phyloP scores from a whole-genome alignment of 352 stramenopile genomes.

The Pythium guiyangense region DNA sequence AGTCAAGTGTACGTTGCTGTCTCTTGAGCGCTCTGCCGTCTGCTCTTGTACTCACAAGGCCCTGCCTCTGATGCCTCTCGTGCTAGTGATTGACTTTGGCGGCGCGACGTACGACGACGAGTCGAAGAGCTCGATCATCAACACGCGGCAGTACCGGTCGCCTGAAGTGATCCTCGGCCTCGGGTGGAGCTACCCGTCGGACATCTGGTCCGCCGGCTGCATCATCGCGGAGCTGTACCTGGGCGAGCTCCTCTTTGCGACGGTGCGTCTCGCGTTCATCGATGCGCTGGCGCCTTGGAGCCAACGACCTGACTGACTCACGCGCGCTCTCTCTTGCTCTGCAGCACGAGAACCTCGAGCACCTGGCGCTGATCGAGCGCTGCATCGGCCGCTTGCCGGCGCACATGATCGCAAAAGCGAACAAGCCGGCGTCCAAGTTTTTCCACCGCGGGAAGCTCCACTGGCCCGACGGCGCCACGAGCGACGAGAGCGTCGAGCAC shows the following conservation, averaged over 20 bases:
- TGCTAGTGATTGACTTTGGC: conserved; percentile 97
- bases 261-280: conserved; percentile 29
- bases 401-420: conserved; percentile 75
- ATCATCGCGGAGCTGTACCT: conserved; percentile 98
- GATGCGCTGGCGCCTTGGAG: background rate
- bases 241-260: conserved; percentile 96
- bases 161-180: conserved; percentile 97
- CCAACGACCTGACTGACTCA: background rate
- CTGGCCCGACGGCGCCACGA: conserved; percentile 57
- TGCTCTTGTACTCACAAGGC: background rate
- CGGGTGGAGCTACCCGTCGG: conserved; percentile 96
- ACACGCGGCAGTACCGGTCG: conserved; percentile 98
- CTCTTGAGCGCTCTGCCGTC: background rate
- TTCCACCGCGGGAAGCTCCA: conserved; percentile 67
- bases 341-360: conserved; percentile 97
- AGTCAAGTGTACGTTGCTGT: conserved; percentile 38
- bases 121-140: conserved; percentile 96
- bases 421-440: conserved; percentile 66
- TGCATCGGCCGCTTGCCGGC: conserved; percentile 90
- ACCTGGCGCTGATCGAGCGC: conserved; percentile 97
- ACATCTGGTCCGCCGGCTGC: conserved; percentile 98
- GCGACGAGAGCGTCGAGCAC: conserved; percentile 77
- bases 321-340: background rate
- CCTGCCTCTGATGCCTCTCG: background rate
- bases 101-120: conserved; percentile 97